Evolutionary conservation across 129 eudicot genomes (phyloP).

Genomic region (Helichrysum umbraculigerum): DNA sequence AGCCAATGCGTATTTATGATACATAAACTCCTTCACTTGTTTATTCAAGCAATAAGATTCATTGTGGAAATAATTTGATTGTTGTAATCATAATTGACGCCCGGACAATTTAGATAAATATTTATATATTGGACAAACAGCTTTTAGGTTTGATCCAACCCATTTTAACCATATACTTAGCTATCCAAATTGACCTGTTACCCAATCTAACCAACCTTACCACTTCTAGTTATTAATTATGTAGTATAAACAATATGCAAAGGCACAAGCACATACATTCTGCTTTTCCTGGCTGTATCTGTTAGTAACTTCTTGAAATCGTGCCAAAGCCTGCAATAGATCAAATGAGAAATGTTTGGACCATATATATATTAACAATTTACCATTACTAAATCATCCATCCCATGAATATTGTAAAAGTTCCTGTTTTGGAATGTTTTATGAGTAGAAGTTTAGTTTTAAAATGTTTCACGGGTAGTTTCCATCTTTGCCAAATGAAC

Average conservation of each 20-base stretch:
- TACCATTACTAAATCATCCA: not conserved
- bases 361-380: not conserved
- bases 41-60: not conserved
- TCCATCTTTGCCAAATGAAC: not conserved
- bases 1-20: not conserved
- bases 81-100: not conserved
- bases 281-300: conserved; percentile 95
- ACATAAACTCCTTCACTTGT: not conserved
- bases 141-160: not conserved
- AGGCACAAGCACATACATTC: conserved; percentile 51
- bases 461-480: not conserved
- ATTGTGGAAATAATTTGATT: not conserved
- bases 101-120: not conserved
- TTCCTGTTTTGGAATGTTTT: not conserved
- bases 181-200: not conserved
- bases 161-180: not conserved
- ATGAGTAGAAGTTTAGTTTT: not conserved
- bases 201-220: not conserved
- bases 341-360: conserved; percentile 5
- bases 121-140: not conserved
- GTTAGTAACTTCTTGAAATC: conserved; percentile 91
- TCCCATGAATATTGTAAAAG: not conserved
- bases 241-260: not conserved
- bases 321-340: conserved; percentile 79
- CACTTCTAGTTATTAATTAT: not conserved